Conservation (phyloP, 768 basidiomycete species). For the Auricularia cornea region DNA sequence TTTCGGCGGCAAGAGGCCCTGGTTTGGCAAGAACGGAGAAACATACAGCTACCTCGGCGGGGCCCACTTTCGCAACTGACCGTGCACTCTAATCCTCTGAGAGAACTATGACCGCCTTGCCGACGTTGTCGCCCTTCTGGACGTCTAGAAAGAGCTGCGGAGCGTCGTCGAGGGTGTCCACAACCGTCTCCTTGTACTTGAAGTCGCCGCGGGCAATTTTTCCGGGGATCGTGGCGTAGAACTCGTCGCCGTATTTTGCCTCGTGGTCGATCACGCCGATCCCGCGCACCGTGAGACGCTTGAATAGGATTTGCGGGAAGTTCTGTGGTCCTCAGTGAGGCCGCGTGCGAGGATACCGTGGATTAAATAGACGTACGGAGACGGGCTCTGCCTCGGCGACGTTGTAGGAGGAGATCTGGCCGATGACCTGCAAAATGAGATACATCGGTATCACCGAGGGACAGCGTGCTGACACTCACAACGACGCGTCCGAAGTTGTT, state of each 20-base stretch:
- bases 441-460: not conserved
- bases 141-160: conserved; percentile 31
- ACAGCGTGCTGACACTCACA: conserved; percentile 7
- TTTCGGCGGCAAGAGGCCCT: too few relatives aligned
- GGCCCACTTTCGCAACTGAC: too few relatives aligned
- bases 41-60: too few relatives aligned
- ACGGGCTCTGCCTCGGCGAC: conserved; percentile 10
- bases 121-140: conserved; percentile 27
- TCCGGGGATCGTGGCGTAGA: conserved; percentile 33
- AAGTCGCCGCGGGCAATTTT: conserved; percentile 38
- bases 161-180: conserved; percentile 34
- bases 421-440: not conserved
- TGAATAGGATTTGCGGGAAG: conserved; percentile 23
- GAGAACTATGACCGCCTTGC: conserved; percentile 15
- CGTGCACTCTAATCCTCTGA: not conserved
- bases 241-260: conserved; percentile 31
- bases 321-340: conserved; percentile 28
- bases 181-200: conserved; percentile 39
- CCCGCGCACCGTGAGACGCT: conserved; percentile 36
- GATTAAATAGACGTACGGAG: conserved; percentile 10
- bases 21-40: too few relatives aligned
- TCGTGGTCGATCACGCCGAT: conserved; percentile 32
- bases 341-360: conserved; percentile 18
- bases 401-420: conserved; percentile 17
- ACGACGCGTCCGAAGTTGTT: conserved; percentile 42